Base-by-base conservation (phyloP, 1,284 basidiomycete species). In the Apiotrichum siamense region DNA sequence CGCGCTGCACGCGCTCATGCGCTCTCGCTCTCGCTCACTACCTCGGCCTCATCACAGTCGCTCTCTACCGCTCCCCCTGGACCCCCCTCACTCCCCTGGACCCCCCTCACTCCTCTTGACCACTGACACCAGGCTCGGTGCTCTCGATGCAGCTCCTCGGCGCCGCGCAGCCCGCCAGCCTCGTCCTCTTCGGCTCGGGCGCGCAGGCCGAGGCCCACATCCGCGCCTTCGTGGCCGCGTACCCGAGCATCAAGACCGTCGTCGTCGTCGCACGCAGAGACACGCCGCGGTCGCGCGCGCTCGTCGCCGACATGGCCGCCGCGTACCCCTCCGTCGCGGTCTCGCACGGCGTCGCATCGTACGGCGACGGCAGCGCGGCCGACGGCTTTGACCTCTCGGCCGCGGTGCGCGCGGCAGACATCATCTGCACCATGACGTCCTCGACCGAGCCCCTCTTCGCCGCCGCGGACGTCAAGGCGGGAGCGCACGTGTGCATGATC, bases 131-230 rank as follows among this genome's bases (percentile, higher is more conserved):
- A 88, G 87, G 85, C 29, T 89, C 87, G 1, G 74, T 87, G 2
- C 77, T 89, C 9, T 84, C 86, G 4, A 80, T 82, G 0, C 78
- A 75, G 17, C 68, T 85, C 3, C 75, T 84, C 9, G 32, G 43
- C 26, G 12, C 17, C n/a, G 15, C 17, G 17, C 37, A 40, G 21
- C 85, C 83, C 1, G 72, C 55, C 31, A 73, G 59, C 21, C 61
- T 91, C 36, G 77, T 86, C 9, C 77, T 83, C 13, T 87, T 91
- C 55, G 89, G 89, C 5, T 82, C 87, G 0, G 88, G 89, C 0
- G 65, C 66, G 2, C 75, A 77, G 57, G 65, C 80, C 25, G 83
- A 88, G 64, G 81, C 69, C 0, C 87, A 92, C 64, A 75, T 85
- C 18, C 74, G 78, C 35, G 75, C 90, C 7, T 81, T 86, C 62